Evolutionary conservation across 2,329 filamentous ascomycete species (phyloP), one percentile per base, ranked within the genome.

Genomic region (Esteya vermicola): DNA sequence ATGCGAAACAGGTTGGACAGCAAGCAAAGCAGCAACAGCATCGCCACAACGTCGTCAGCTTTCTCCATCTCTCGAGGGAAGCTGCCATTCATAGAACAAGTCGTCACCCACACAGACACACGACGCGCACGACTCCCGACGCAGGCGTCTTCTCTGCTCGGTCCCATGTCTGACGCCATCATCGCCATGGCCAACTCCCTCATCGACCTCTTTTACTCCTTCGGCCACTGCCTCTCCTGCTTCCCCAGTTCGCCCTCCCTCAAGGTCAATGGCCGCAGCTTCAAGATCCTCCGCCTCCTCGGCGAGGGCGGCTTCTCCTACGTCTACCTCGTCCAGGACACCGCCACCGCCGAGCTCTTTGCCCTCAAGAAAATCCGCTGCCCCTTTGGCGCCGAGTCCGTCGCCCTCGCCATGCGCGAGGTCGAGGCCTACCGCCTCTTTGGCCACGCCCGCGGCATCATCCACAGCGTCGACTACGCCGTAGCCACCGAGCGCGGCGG

Each of bases 251-350:
- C 85, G 48, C 89, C 91, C 43, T 85, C 89, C 42, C 75, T 98
- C 50, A 93, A 91, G 63, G 91, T 98, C 66, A 96, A 96, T 62
- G 82, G 72, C 54, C 79, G 86, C 46, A 91, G 78, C 63, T 95
- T 95, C 71, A 96, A 95, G 70, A 93, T 98, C 57, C 67, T 93
- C 51, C 82, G 91, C 44, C 69, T 98, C 38, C 72, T 98, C 4
- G 91, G 91, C 58, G 91, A 89, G 81, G 91, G 91, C 57, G 91
- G 91, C 54, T 98, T 98, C 68, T 94, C 86, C 48, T 98, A 96
- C 62, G 91, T 98, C 51, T 98, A 98, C 64, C 83, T 98, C 44
- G 91, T 98, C 44, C 84, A 96, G 68, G 88, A 95, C 59, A 89
- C 82, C 36, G 68, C 75, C 40, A 81, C 77, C 39, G 82, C 84